phyloP scores from a whole-genome alignment of 164 flowering plant species.

The Annona squamosa region DNA sequence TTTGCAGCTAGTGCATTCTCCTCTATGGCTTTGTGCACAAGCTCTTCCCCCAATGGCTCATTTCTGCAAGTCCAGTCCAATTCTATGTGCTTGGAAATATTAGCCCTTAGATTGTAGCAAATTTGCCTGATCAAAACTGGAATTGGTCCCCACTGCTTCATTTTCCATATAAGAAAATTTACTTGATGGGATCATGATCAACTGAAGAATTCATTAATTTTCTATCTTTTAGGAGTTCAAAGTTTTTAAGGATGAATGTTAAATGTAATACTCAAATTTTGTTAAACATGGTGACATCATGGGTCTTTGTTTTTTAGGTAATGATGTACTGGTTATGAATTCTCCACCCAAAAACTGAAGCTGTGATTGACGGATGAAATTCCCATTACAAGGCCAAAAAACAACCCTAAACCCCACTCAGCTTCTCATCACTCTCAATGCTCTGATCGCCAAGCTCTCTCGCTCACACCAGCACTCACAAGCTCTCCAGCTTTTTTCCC shows the following conservation, averaged over 20 bases:
- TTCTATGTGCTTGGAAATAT: slow-evolving; percentile 20
- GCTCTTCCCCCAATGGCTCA: slow-evolving; percentile 27
- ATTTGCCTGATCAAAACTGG: slow-evolving; percentile 45
- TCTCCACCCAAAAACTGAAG: neutral
- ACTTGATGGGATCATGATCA: too few species aligned
- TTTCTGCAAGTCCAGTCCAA: slow-evolving; percentile 42
- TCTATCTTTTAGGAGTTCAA: too few species aligned
- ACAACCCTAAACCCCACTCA: slow-evolving; percentile 16
- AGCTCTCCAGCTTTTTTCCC: slow-evolving; percentile 44
- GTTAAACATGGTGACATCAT: too few species aligned
- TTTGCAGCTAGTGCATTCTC: neutral
- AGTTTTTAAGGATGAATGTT: too few species aligned
- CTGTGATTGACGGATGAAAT: slow-evolving; percentile 6
- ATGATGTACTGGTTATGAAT: too few species aligned
- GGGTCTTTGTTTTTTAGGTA: too few species aligned
- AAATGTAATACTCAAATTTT: too few species aligned
- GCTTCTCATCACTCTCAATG: slow-evolving; percentile 39
- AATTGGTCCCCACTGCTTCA: slow-evolving; percentile 17
- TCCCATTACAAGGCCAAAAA: slow-evolving; percentile 4
- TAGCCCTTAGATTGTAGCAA: slow-evolving; percentile 45
- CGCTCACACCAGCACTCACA: slow-evolving; percentile 31
- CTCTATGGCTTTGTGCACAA: slow-evolving; percentile 24
- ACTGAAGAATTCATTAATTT: too few species aligned
- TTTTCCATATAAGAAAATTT: slow-evolving; percentile 28
- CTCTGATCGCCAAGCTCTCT: slow-evolving; percentile 30